A percentile compares a stretch with the other conserved stretches of the same genome.
phyloP scores from a whole-genome alignment of 139 green algal species.

The Trebouxia sp. region DNA sequence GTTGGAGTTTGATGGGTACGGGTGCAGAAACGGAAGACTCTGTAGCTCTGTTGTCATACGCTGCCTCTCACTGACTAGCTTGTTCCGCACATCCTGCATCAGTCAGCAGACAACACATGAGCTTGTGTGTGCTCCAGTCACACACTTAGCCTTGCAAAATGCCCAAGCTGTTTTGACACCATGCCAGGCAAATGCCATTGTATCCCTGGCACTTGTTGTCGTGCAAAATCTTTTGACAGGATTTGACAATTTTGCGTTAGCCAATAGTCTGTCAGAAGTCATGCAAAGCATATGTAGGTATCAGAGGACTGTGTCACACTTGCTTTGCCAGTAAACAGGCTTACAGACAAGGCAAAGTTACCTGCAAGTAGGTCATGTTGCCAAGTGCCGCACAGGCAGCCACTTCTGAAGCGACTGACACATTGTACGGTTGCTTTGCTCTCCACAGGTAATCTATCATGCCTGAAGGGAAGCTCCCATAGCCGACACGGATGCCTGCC shows the following conservation, averaged over 20 bases:
- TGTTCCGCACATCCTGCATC: conserved; percentile 63
- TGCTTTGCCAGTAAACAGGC: too few relatives aligned
- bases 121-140: background rate
- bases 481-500: conserved; percentile 67
- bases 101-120: background rate
- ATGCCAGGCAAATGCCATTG: too few relatives aligned
- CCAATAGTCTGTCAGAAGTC: conserved; percentile 12
- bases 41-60: conserved; percentile 69
- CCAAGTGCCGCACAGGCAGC: conserved; percentile 79
- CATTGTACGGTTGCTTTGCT: conserved; percentile 99
- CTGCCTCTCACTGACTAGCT: conserved; percentile 84
- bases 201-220: too few relatives aligned
- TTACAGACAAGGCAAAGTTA: conserved; percentile 25
- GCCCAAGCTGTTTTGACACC: too few relatives aligned
- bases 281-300: background rate
- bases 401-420: conserved; percentile 90
- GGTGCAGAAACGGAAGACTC: conserved; percentile 83
- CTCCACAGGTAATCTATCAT: conserved; percentile 93
- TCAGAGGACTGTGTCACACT: too few relatives aligned
- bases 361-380: conserved; percentile 76
- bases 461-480: conserved; percentile 70
- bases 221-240: too few relatives aligned
- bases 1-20: conserved; percentile 92
- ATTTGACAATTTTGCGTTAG: too few relatives aligned
- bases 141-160: too few relatives aligned